Base-by-base conservation (phyloP, 2,329 filamentous ascomycete genomes). In the Rutstroemia sp. region DNA sequence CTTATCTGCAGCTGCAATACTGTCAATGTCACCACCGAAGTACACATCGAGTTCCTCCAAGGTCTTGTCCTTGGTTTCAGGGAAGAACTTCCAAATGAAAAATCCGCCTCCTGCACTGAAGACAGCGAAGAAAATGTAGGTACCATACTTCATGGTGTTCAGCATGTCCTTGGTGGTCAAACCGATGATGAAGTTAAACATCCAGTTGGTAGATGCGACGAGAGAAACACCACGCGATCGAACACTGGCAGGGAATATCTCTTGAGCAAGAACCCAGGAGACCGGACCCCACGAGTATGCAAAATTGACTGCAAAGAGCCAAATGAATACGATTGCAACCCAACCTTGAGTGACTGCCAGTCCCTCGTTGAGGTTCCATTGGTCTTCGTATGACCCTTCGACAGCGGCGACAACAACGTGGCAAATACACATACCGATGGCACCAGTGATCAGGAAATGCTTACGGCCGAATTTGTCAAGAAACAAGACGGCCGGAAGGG, bases 391-490 rank as follows among this genome's bases (percentile, higher is more conserved):
- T 23, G 70, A 69, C 36, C 71, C 69, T 17, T 73, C 72, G 1
- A 76, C 70, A 12, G 75, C 71, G 12, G 73, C 71, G 4, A 74
- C 71, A 1, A 72, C 67, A 61, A 89, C 78, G 65, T 89, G 86
- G 63, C 82, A 88, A 7, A 78, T 73, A 1, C 77, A 82, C 63
- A 89, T 89, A 12, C 84, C 85, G 16, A 88, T 72, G 1, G 83
- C 84, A 16, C 87, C 84, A 16, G 80, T 71, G 4, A 79, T 76
- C 1, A 87, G 73, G 1, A 85, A 76, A 0, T 81, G 78, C 63
- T 82, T 84, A 12, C 84, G 77, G 3, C 84, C 84, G 6, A 82
- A 72, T n/a, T 78, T 78, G 65, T 88, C 84, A 52, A 87, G 79
- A 67, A 78, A 87, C 5, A 86, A 70, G 2, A 87, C 81, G 0